Evolutionary conservation across 768 basidiomycete genomes (phyloP), one percentile per base, ranked within the genome.

Genomic region (Ramaria rubella): DNA sequence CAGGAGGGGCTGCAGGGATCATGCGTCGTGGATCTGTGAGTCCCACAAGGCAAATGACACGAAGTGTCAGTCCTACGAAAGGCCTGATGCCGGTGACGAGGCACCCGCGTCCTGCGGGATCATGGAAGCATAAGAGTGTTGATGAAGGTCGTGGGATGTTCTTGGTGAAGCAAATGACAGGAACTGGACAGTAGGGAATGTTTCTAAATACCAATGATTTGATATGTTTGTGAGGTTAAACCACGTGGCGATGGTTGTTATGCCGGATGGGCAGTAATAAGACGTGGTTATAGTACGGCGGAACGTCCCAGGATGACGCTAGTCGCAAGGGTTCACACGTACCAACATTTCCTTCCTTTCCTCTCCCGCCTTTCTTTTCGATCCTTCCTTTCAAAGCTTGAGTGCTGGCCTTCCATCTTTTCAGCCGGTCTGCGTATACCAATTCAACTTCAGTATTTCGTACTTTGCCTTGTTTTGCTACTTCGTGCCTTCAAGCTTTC

Each of bases 111-210:
- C 89, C 90, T 11, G 89, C 86, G 55, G 87, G 86, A 14, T 81
- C 85, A 69, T 75, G 87, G 62, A 77, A 72, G 57, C 77, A 72
- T 23, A 82, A 79, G 64, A 83, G 82, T 56, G 65, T 77, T 27
- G 87, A 87, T 60, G 86, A 87, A 66, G 86, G 83, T 12, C 73
- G 84, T 46, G 85, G 79, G 8, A 81, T 90, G 85, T 86, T 81
- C 68, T 71, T 91, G 56, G 86, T 90, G 45, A 75, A 81, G 63
- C 88, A 91, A 67, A 75, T 91, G 75, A 91, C 90, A 7, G 89
- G 87, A 34, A 62, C 59, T 43, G 63, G 63, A 33, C 63, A 63
- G 24, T 54, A 9, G n/a, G n/a, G n/a, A n/a, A n/a, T n/a, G n/a
- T n/a, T n/a, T n/a, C n/a, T n/a, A n/a, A n/a, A n/a, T n/a, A n/a